A percentile compares a stretch with the other conserved stretches of the same genome.
phyloP scores from a whole-genome alignment of 2,329 filamentous ascomycete genomes.

The Stromatinia cepivora region DNA sequence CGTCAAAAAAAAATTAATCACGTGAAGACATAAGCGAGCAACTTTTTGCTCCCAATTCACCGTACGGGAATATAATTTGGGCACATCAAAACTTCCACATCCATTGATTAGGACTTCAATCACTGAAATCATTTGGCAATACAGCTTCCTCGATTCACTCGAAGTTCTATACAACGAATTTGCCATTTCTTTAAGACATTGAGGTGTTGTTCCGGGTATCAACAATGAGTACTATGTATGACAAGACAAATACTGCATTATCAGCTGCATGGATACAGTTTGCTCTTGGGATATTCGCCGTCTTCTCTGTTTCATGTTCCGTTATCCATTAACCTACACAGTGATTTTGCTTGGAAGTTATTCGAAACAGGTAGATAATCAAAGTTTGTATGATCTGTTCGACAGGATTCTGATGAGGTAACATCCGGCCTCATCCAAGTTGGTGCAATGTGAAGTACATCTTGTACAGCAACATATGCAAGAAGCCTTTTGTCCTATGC shows the following conservation, averaged over 20 bases:
- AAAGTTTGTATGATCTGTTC: neutral
- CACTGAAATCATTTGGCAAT: neutral
- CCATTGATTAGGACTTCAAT: neutral
- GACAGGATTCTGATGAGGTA: neutral
- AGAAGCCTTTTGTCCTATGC: neutral
- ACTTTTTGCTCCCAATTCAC: neutral
- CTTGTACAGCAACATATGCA: constrained; percentile 1
- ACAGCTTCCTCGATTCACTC: neutral
- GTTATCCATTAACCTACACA: neutral
- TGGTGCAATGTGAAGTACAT: neutral
- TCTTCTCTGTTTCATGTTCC: neutral
- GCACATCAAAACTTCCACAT: neutral
- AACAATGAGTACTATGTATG: constrained; percentile 4
- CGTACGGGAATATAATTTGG: neutral
- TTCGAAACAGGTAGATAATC: neutral
- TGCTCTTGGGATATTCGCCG: neutral
- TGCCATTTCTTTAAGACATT: neutral
- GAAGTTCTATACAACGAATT: neutral
- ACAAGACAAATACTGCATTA: neutral
- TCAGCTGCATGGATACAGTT: neutral
- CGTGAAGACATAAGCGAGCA: constrained; percentile 5
- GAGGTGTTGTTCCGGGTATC: neutral
- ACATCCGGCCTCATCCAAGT: neutral
- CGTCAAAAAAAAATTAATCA: constrained; percentile 4
- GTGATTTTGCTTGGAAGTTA: neutral